Percentiles rank a stretch among this genome's conserved stretches.
These are phyloP conservation scores for Apiotrichum sp. DNA, from an alignment of 1,284 basidiomycete species.

Conservation along the genomic window DNA sequence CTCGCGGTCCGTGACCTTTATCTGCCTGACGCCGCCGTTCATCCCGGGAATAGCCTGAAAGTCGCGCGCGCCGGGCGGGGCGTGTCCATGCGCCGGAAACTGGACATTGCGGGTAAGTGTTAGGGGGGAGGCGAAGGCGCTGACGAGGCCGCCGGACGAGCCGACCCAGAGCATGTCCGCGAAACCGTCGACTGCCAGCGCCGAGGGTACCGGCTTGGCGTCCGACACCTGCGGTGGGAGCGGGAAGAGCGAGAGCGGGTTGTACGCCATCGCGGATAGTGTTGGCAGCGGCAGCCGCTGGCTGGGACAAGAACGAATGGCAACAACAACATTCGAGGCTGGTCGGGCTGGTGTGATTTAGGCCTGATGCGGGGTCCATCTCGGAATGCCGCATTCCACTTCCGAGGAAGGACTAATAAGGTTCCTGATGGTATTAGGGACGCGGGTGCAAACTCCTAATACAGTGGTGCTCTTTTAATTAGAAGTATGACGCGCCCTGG, in stretches of 20 bases:
- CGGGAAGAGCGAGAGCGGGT: slow-evolving; percentile 42
- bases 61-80: slow-evolving; percentile 41
- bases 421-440: too few species aligned
- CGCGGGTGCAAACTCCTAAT: too few species aligned
- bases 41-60: slow-evolving; percentile 13
- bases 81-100: slow-evolving; percentile 58
- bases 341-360: too few species aligned
- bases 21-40: slow-evolving; percentile 55
- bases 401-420: too few species aligned
- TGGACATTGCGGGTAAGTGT: slow-evolving; percentile 55
- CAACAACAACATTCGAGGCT: too few species aligned
- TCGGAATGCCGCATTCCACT: too few species aligned
- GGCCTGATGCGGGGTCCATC: too few species aligned
- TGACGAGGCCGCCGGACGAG: slow-evolving; percentile 63
- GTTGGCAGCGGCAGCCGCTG: too few species aligned
- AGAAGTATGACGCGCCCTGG: too few species aligned
- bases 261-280: too few species aligned
- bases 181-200: slow-evolving; percentile 80
- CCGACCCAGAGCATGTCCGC: slow-evolving; percentile 88
- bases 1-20: slow-evolving; percentile 67
- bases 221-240: slow-evolving; percentile 37
- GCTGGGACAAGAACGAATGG: too few species aligned
- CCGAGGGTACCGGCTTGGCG: slow-evolving; percentile 49
- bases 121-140: slow-evolving; percentile 62
- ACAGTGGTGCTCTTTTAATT: too few species aligned